A percentile compares a stretch with the other conserved stretches of the same genome.
Evolutionary conservation across 1,139 yeast species (phyloP).

Genomic region (Scheffersomyces quercinus): DNA sequence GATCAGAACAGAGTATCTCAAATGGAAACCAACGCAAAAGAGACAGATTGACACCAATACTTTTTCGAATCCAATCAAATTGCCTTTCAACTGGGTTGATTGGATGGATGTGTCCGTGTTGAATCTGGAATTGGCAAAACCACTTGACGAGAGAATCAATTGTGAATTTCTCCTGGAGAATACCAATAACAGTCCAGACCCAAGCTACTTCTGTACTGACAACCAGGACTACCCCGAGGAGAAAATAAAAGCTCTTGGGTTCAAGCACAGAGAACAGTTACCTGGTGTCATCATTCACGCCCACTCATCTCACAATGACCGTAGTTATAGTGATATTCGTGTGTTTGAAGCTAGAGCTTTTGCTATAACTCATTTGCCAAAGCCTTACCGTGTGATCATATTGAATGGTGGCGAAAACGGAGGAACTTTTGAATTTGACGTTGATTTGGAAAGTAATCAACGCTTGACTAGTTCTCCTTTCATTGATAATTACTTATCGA

Average conservation of each 20-base stretch:
- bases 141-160: slow-evolving; percentile 6
- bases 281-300: slow-evolving; percentile 16
- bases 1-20: slow-evolving; percentile 13
- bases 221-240: slow-evolving; percentile 6
- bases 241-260: slow-evolving; percentile 12
- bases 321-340: slow-evolving; percentile 13
- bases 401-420: slow-evolving; percentile 26
- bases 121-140: slow-evolving; percentile 9
- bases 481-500: slow-evolving; percentile 8
- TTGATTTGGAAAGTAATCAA: slow-evolving; percentile 16
- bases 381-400: slow-evolving; percentile 32
- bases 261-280: slow-evolving; percentile 10
- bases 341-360: slow-evolving; percentile 17
- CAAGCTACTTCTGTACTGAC: slow-evolving; percentile 16
- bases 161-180: slow-evolving; percentile 15
- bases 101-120: slow-evolving; percentile 16
- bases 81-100: slow-evolving; percentile 23
- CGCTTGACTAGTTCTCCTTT: slow-evolving; percentile 13
- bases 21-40: slow-evolving; percentile 3
- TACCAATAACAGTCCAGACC: slow-evolving; percentile 13
- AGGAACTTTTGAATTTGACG: slow-evolving; percentile 33
- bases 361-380: slow-evolving; percentile 26
- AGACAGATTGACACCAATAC: neutral
- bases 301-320: slow-evolving; percentile 22
- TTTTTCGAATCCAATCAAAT: slow-evolving; percentile 2